A percentile compares a stretch with the other conserved stretches of the same genome.
Evolutionary conservation across 1,284 basidiomycete species (phyloP).

Genomic region (Pterulicium gracile): DNA sequence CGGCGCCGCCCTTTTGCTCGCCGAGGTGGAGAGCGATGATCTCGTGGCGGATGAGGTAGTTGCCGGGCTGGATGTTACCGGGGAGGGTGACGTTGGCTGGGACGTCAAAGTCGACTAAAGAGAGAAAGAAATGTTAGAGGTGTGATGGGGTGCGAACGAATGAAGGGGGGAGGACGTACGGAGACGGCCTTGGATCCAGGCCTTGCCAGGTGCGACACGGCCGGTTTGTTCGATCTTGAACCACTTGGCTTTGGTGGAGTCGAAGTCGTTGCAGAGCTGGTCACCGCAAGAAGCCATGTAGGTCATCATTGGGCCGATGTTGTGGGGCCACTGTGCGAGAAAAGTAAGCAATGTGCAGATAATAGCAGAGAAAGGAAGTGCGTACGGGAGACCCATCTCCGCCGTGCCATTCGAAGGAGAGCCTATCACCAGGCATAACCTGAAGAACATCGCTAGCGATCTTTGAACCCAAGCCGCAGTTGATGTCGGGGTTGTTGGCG

Average conservation of each 20-base stretch:
- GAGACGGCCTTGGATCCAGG: conserved; percentile 26
- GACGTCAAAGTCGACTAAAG: conserved; percentile 9
- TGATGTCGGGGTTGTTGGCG: conserved; percentile 42
- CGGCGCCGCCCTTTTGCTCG: conserved; percentile 37
- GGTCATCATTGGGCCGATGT: conserved; percentile 60
- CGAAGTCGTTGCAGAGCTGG: conserved; percentile 47
- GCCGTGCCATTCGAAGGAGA: conserved; percentile 51
- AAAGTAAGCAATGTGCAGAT: no score
- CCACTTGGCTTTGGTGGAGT: conserved; percentile 48
- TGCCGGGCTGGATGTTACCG: conserved; percentile 39
- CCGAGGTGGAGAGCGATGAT: conserved; percentile 62
- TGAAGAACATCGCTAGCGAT: conserved; percentile 40
- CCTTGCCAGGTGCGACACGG: conserved; percentile 15
- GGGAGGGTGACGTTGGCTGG: conserved; percentile 43
- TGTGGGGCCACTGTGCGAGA: conserved; percentile 51
- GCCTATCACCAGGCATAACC: conserved; percentile 51
- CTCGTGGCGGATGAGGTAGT: conserved; percentile 65
- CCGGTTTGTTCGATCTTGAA: conserved; percentile 48
- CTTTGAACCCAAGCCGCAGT: conserved; percentile 51
- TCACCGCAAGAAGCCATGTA: conserved; percentile 58
- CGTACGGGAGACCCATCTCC: conserved; percentile 37
- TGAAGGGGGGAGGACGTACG: conserved; percentile 18
- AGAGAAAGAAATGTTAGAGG: background rate
- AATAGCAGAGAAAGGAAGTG: conserved; percentile 10
- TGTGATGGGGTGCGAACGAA: background rate